These are phyloP conservation scores for Barbatosphaeria neglecta DNA, from an alignment of 495 filamentous ascomycete species.

Conservation along the genomic window DNA sequence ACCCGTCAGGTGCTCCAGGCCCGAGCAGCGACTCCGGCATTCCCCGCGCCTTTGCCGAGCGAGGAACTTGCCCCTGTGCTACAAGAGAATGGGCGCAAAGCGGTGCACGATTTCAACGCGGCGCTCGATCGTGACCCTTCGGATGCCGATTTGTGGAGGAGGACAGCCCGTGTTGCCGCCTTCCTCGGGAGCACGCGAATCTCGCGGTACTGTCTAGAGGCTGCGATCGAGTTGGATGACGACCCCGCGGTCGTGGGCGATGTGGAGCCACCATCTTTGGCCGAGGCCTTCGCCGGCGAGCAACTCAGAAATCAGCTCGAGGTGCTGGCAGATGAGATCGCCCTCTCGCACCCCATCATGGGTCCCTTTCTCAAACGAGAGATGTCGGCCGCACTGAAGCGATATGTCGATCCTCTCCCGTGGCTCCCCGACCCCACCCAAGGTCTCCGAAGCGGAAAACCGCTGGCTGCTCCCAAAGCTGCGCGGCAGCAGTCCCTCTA, in stretches of 20 bases:
- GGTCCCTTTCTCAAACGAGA: constrained; percentile 48
- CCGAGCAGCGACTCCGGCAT: neutral
- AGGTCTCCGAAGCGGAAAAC: constrained; percentile 13
- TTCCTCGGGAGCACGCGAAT: constrained; percentile 66
- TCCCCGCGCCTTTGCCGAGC: constrained; percentile 13
- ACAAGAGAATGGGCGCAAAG: constrained; percentile 26
- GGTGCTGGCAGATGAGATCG: constrained; percentile 60
- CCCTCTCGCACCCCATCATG: constrained; percentile 56
- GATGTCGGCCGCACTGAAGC: constrained; percentile 50
- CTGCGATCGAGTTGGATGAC: constrained; percentile 79
- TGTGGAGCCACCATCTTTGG: constrained; percentile 66
- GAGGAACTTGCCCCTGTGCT: constrained; percentile 26
- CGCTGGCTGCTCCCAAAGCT: neutral
- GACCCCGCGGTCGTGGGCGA: constrained; percentile 50
- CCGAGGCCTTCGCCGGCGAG: constrained; percentile 74
- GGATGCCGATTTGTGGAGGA: constrained; percentile 89
- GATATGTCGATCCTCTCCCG: constrained; percentile 62
- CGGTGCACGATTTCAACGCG: constrained; percentile 53
- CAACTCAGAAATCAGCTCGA: constrained; percentile 57
- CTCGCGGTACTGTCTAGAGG: constrained; percentile 79
- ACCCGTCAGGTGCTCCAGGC: constrained; percentile 38
- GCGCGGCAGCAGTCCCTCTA: constrained; percentile 3
- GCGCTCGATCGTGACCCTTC: constrained; percentile 84
- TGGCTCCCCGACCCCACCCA: constrained; percentile 53
- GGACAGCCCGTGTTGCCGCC: constrained; percentile 64